Evolutionary conservation across 805 yeast genomes (phyloP).

Genomic region (Saccharomycopsis olivae): DNA sequence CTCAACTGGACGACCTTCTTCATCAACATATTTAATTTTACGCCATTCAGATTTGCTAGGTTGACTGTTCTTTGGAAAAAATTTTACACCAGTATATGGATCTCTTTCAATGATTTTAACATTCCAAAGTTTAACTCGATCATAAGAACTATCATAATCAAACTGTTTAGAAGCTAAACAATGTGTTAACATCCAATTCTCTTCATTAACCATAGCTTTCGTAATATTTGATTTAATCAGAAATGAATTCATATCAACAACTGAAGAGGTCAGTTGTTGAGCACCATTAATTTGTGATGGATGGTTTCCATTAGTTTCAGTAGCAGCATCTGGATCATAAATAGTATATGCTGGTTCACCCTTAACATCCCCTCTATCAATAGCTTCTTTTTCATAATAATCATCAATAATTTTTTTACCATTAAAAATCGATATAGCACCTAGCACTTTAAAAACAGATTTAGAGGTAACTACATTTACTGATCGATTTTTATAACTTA

Average conservation of each 20-base stretch:
- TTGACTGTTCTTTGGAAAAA: conserved; percentile 68
- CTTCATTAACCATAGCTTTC: conserved; percentile 32
- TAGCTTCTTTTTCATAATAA: conserved; percentile 33
- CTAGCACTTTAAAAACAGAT: conserved; percentile 83
- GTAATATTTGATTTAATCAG: conserved; percentile 16
- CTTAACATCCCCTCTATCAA: conserved; percentile 12
- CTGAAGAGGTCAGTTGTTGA: neutral
- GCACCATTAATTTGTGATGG: neutral
- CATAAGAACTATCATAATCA: conserved; percentile 50
- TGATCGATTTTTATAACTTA: conserved; percentile 81
- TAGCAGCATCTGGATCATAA: neutral
- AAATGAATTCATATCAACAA: conserved; percentile 22
- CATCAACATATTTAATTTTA: conserved; percentile 18
- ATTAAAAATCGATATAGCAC: conserved; percentile 68
- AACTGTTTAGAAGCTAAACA: conserved; percentile 68
- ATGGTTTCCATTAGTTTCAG: neutral
- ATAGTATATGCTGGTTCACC: conserved; percentile 12
- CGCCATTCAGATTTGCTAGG: conserved; percentile 36
- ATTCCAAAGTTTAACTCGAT: conserved; percentile 40
- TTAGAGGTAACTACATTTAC: conserved; percentile 88
- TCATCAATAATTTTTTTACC: conserved; percentile 82
- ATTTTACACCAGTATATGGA: conserved; percentile 72
- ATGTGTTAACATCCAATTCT: conserved; percentile 78
- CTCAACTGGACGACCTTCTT: conserved; percentile 19
- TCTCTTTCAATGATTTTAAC: conserved; percentile 54